Percentiles rank a stretch among this genome's conserved stretches.
These are phyloP conservation scores for Aspergillus baeticus DNA, from an alignment of 495 filamentous ascomycete species.

Conservation along the genomic window DNA sequence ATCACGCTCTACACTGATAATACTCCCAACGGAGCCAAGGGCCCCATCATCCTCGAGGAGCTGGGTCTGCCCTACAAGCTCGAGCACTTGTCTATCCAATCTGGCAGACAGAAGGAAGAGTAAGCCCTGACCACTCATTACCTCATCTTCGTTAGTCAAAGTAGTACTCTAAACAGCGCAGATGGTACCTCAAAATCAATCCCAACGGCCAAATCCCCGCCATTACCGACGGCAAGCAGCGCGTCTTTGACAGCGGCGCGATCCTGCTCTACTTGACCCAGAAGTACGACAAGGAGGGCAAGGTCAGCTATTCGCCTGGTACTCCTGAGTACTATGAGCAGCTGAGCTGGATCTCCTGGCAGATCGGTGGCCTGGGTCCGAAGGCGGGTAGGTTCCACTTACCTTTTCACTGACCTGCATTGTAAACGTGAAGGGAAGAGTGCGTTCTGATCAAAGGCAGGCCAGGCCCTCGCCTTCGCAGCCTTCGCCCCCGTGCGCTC, in stretches of 20 bases:
- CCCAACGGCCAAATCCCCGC: slow-evolving; percentile 90
- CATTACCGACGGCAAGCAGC: slow-evolving; percentile 41
- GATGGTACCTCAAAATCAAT: slow-evolving; percentile 82
- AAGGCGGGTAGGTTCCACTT: slow-evolving; percentile 36
- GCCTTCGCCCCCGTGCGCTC: slow-evolving; percentile 35
- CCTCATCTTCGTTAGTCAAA: not conserved
- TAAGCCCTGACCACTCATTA: slow-evolving; percentile 16
- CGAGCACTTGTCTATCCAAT: slow-evolving; percentile 58
- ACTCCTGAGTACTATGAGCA: slow-evolving; percentile 44
- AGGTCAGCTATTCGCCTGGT: slow-evolving; percentile 42
- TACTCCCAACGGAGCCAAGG: slow-evolving; percentile 55
- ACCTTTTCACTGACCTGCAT: no score
- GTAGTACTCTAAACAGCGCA: no score
- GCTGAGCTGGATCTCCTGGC: slow-evolving; percentile 46
- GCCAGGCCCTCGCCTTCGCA: slow-evolving; percentile 45
- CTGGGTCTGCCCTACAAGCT: slow-evolving; percentile 65
- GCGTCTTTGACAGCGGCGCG: slow-evolving; percentile 48
- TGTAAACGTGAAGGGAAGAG: no score
- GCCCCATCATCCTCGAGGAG: slow-evolving; percentile 80
- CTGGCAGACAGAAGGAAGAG: slow-evolving; percentile 70
- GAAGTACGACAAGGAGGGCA: slow-evolving; percentile 44
- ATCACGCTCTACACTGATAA: slow-evolving; percentile 38
- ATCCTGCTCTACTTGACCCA: slow-evolving; percentile 49
- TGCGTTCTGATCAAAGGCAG: no score
- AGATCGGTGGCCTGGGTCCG: slow-evolving; percentile 41